These are phyloP conservation scores for Gossypium schwendimanii DNA, from an alignment of 441 rosid genomes.

Conservation along the genomic window DNA sequence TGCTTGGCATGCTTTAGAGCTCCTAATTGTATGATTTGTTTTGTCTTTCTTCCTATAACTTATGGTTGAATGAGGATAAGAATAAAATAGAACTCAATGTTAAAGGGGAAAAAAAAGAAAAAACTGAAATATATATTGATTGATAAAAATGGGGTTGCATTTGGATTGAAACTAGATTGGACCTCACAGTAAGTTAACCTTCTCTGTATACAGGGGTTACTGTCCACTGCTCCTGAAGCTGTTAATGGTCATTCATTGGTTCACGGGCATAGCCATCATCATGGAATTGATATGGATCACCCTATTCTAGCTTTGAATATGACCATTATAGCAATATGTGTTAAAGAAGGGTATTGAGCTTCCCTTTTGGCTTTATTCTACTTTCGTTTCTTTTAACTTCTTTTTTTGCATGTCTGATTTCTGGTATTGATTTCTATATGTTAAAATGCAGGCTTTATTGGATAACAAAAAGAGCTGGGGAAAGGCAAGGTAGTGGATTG, in stretches of 20 bases:
- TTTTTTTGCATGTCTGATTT: neutral
- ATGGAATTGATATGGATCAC: slow-evolving; percentile 55
- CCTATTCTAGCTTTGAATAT: slow-evolving; percentile 72
- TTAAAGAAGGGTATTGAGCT: slow-evolving; percentile 74
- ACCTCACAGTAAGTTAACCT: neutral
- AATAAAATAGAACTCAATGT: neutral
- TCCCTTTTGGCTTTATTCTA: neutral
- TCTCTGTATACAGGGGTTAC: slow-evolving; percentile 41
- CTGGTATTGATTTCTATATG: neutral
- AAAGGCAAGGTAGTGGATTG: slow-evolving; percentile 77
- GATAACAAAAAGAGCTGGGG: slow-evolving; percentile 89
- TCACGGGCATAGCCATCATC: slow-evolving; percentile 39
- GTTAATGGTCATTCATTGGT: slow-evolving; percentile 27
- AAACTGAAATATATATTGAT: neutral
- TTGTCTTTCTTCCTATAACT: neutral
- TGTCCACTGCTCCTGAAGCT: slow-evolving; percentile 45
- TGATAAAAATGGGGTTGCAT: neutral
- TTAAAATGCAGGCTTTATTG: slow-evolving; percentile 60
- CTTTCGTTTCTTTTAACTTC: neutral
- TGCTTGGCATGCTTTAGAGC: slow-evolving; percentile 77
- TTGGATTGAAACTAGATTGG: slow-evolving; percentile 13
- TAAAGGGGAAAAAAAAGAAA: neutral
- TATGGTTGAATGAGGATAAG: neutral
- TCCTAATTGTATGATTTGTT: slow-evolving; percentile 47
- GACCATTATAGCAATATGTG: slow-evolving; percentile 65